Evolutionary conservation across 148 eudicot genomes (phyloP).

Genomic region (Persicaria tinctoria): DNA sequence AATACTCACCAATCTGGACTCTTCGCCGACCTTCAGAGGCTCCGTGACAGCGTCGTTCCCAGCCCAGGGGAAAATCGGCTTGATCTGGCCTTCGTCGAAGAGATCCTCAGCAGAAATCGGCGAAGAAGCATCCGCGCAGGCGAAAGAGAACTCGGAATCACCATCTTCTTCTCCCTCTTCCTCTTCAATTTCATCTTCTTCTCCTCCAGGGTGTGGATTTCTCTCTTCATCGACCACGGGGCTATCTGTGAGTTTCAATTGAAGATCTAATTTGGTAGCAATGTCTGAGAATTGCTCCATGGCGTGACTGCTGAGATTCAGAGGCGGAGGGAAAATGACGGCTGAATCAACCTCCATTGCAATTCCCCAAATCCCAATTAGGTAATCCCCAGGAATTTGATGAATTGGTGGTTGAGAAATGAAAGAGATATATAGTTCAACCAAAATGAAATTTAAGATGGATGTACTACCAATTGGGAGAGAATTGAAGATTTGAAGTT

Average conservation of each 20-base stretch:
- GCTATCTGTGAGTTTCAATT: not conserved
- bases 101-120: constrained; percentile 51
- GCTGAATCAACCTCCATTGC: not conserved
- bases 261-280: not conserved
- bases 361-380: not conserved
- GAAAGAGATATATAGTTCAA: not conserved
- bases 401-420: not conserved
- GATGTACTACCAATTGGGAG: not conserved
- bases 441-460: no score
- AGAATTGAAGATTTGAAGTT: not conserved
- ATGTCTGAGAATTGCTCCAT: not conserved
- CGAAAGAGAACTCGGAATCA: constrained; percentile 46
- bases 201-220: not conserved
- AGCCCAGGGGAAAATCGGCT: constrained; percentile 27
- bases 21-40: constrained; percentile 2
- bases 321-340: not conserved
- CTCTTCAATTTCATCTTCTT: constrained; percentile 4
- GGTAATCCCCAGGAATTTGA: not conserved
- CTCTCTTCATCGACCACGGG: no score
- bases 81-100: constrained; percentile 63
- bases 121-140: constrained; percentile 16
- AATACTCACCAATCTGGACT: constrained; percentile 2
- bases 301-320: not conserved
- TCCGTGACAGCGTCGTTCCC: not conserved
- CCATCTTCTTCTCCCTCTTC: constrained; percentile 28